Evolutionary conservation across 768 basidiomycete genomes (phyloP), one percentile per base, ranked within the genome.

Genomic region (Termitomyces sp.): DNA sequence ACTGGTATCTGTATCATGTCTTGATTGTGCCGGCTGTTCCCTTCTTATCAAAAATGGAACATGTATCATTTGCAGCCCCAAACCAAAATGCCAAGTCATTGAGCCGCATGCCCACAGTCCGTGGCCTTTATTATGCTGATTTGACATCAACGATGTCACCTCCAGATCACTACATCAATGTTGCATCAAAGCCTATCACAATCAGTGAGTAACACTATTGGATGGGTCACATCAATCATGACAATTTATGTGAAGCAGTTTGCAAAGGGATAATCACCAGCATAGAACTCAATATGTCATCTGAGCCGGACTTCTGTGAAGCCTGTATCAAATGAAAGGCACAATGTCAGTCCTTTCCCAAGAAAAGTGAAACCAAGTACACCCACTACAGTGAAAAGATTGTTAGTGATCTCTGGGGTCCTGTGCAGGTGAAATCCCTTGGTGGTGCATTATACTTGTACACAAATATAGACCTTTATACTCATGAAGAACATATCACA

Each of bases 181-280:
- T 8, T 8, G 15, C 14, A 15, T 43, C 42, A 43, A 43, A 17
- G 42, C 14, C 42, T 43, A 43, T 43, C 15, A 43, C 42, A 2
- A 43, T 43, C 7, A 43, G 25, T 7, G 7, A 43, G 17, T 11
- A 15, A 15, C 42, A 45, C 54, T 11, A 11, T 61, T 60, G 50
- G 56, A 56, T 65, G 56, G 54, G 59, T 57, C 50, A 57, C 15
- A 66, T 32, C 25, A 25, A 49, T 49, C 47, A 49, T 20, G 11
- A 10, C 5, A 3, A 25, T 11, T 49, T 25, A 10, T n/a, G 9
- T 1, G 48, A 31, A 12, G 48, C 32, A 1, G 8, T 45, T 2
- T 7, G 1, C n/a, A 17, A n/a, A 4, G 43, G 43, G n/a, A 17
- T n/a, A 45, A 17, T 45, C 17, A 45, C 43, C n/a, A 17, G 43